Percentiles rank a stretch among this genome's conserved stretches.
Evolutionary conservation across 768 basidiomycete genomes (phyloP).

Genomic region (Leucogyrophana mollusca): DNA sequence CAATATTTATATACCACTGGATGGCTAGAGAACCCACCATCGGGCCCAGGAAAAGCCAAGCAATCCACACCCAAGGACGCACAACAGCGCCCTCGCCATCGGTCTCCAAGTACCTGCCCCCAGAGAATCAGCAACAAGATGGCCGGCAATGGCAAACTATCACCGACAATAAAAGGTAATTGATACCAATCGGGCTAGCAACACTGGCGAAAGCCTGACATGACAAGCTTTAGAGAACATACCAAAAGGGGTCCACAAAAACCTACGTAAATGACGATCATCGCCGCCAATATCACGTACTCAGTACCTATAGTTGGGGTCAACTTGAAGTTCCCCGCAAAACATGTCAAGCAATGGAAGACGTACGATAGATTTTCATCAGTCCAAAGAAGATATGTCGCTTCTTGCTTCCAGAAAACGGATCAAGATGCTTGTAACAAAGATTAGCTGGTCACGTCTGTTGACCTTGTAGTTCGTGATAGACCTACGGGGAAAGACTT

Average conservation of each 20-base stretch:
- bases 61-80: slow-evolving; percentile 72
- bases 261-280: slow-evolving; percentile 7
- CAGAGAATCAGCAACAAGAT: background rate
- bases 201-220: slow-evolving; percentile 20
- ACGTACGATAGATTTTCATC: slow-evolving; percentile 10
- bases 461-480: background rate
- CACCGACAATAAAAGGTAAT: slow-evolving; percentile 28
- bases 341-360: background rate
- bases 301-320: slow-evolving; percentile 2
- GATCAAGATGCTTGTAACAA: slow-evolving; percentile 22
- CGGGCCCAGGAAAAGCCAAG: slow-evolving; percentile 48
- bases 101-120: slow-evolving; percentile 55
- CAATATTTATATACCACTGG: slow-evolving; percentile 52
- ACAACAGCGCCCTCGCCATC: slow-evolving; percentile 45
- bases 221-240: background rate
- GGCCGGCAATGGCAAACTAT: background rate
- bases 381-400: slow-evolving; percentile 14
- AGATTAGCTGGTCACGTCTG: background rate
- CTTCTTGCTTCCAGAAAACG: slow-evolving; percentile 13
- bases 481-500: slow-evolving; percentile 31
- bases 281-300: slow-evolving; percentile 3
- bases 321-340: background rate
- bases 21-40: slow-evolving; percentile 39
- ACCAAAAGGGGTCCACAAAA: background rate
- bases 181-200: slow-evolving; percentile 28